phyloP scores from a whole-genome alignment of 768 basidiomycete genomes.

The Boletus pseudo-olivaceus region DNA sequence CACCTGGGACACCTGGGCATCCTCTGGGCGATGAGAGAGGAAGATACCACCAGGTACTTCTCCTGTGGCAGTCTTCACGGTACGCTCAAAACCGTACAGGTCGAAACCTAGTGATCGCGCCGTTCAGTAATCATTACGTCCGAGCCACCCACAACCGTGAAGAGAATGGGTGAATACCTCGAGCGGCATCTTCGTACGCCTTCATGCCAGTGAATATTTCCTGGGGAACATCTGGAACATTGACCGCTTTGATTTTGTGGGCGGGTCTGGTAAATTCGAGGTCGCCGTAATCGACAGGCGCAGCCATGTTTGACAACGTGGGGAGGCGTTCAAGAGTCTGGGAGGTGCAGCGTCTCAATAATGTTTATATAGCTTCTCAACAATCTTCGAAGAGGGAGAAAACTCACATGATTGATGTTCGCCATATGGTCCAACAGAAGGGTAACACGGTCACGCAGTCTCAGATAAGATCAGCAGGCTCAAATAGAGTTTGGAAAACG shows the following conservation, averaged over 20 bases:
- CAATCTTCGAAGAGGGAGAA: background rate
- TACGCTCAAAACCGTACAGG: constrained; percentile 27
- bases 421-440: background rate
- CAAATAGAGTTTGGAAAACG: background rate
- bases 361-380: constrained; percentile 1
- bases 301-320: constrained; percentile 14
- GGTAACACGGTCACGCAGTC: background rate
- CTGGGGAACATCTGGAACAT: constrained; percentile 31
- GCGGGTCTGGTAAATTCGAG: constrained; percentile 37
- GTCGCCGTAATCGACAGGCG: constrained; percentile 27
- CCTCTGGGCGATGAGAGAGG: constrained; percentile 37
- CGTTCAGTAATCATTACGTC: background rate
- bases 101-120: constrained; percentile 23
- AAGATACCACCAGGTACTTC: constrained; percentile 26
- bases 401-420: background rate
- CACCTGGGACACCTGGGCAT: constrained; percentile 37
- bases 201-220: constrained; percentile 35
- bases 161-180: constrained; percentile 22
- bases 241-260: constrained; percentile 38
- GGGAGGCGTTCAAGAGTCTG: background rate
- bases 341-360: background rate
- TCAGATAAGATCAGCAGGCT: constrained; percentile 9
- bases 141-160: background rate
- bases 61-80: constrained; percentile 7
- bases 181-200: constrained; percentile 37